Conservation (phyloP, 768 basidiomycete genomes). For the Trametes punicea region DNA sequence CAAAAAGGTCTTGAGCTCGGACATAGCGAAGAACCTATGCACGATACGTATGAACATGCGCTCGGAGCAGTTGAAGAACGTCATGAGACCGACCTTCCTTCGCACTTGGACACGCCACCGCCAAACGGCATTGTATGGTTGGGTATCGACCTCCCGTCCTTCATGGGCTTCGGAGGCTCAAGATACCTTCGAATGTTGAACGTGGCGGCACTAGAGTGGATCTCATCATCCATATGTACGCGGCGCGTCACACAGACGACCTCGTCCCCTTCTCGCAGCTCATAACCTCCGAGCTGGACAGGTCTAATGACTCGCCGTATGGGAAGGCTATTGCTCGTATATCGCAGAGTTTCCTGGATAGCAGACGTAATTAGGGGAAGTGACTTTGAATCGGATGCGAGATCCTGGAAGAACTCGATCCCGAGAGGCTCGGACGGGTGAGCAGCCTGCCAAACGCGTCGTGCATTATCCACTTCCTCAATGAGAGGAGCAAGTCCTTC, state of each 20-base stretch:
- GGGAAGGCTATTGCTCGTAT: conserved; percentile 18
- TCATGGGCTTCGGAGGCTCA: conserved; percentile 6
- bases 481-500: conserved; percentile 21
- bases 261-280: conserved; percentile 18
- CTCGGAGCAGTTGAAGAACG: neutral
- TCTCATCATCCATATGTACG: conserved; percentile 21
- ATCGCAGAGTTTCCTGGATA: conserved; percentile 27
- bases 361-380: conserved; percentile 24
- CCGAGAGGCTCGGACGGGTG: conserved; percentile 14
- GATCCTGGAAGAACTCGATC: conserved; percentile 10
- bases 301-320: conserved; percentile 21
- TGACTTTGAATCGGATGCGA: neutral
- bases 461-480: conserved; percentile 20
- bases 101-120: conserved; percentile 29
- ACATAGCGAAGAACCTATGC: conserved; percentile 23
- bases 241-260: conserved; percentile 22
- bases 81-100: conserved; percentile 21
- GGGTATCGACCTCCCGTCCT: conserved; percentile 17
- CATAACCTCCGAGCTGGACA: conserved; percentile 18
- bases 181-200: conserved; percentile 20
- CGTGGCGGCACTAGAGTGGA: conserved; percentile 14
- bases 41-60: neutral
- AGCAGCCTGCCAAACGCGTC: conserved; percentile 6
- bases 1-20: conserved; percentile 23
- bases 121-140: conserved; percentile 28